Conservation (phyloP, 306 rosid species). For the Sicyos edulis region DNA sequence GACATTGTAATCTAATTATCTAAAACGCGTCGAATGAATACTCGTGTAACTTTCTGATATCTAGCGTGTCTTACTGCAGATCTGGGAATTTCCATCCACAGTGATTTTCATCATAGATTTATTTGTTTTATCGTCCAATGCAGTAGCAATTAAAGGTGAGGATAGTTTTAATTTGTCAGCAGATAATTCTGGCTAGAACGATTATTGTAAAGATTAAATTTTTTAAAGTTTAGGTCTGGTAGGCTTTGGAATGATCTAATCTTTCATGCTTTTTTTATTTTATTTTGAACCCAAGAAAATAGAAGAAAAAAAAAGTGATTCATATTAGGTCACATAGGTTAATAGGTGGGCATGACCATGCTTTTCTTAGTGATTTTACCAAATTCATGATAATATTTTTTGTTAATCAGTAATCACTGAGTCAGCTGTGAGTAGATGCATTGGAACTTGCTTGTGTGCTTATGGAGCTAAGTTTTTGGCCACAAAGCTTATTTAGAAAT, state of each 20-base stretch:
- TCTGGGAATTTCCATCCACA: conserved; percentile 85
- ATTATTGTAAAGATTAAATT: neutral
- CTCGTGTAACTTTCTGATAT: conserved; percentile 24
- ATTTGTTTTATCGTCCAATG: conserved; percentile 75
- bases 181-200: neutral
- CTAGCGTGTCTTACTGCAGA: conserved; percentile 38
- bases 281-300: too few species aligned
- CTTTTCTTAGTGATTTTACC: neutral
- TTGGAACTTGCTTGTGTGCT: conserved; percentile 62
- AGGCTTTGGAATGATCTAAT: too few species aligned
- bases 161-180: conserved; percentile 11
- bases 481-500: conserved; percentile 38
- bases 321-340: too few species aligned
- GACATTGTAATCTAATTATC: neutral
- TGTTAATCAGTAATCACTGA: conserved; percentile 55
- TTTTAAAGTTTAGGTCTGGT: too few species aligned
- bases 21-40: neutral
- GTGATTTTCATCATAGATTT: conserved; percentile 65
- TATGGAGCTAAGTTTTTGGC: conserved; percentile 51
- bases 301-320: too few species aligned
- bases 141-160: conserved; percentile 74
- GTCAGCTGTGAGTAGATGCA: conserved; percentile 54
- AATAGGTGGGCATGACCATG: too few species aligned
- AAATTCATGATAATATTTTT: conserved; percentile 16
- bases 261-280: too few species aligned